Evolutionary conservation across 345 rosid genomes (phyloP).

Genomic region (Moringa oleifera): DNA sequence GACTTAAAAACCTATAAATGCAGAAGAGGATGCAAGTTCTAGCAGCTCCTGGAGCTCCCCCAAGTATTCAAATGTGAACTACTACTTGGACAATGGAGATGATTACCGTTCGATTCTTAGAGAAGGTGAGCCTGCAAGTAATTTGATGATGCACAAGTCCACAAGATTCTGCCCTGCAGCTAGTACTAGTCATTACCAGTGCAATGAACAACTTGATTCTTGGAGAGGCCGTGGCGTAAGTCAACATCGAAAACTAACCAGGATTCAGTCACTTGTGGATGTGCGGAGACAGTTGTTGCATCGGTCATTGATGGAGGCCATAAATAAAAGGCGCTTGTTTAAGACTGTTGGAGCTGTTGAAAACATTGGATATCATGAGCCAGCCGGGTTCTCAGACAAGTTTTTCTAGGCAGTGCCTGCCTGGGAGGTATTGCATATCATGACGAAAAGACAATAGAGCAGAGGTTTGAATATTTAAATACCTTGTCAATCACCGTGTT

Average conservation of each 20-base stretch:
- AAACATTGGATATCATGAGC: slow-evolving; percentile 49
- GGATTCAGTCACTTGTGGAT: slow-evolving; percentile 54
- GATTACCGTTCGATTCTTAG: slow-evolving; percentile 18
- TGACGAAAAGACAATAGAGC: too few relatives aligned
- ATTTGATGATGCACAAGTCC: slow-evolving; percentile 18
- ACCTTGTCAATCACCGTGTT: too few relatives aligned
- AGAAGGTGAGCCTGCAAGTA: slow-evolving; percentile 22
- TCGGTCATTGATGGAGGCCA: slow-evolving; percentile 64
- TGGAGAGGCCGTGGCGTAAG: slow-evolving; percentile 10
- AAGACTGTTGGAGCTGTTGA: slow-evolving; percentile 62
- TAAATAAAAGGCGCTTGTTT: slow-evolving; percentile 60
- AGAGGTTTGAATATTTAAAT: too few relatives aligned
- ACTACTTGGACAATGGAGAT: slow-evolving; percentile 23
- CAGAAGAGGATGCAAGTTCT: slow-evolving; percentile 51
- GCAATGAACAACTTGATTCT: slow-evolving; percentile 6
- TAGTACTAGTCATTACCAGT: slow-evolving; percentile 1
- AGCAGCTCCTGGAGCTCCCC: slow-evolving; percentile 44
- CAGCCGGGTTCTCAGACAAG: slow-evolving; percentile 12
- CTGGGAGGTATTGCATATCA: too few relatives aligned
- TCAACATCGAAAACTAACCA: slow-evolving; percentile 29
- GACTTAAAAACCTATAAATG: slow-evolving; percentile 7
- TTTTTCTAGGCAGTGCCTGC: not conserved
- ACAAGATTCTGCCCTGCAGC: slow-evolving; percentile 42
- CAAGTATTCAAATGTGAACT: slow-evolving; percentile 36
- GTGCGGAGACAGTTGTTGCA: slow-evolving; percentile 71